Conservation (phyloP, 2,329 filamentous ascomycete genomes). For the Ophiocordyceps camponoti-floridani region DNA sequence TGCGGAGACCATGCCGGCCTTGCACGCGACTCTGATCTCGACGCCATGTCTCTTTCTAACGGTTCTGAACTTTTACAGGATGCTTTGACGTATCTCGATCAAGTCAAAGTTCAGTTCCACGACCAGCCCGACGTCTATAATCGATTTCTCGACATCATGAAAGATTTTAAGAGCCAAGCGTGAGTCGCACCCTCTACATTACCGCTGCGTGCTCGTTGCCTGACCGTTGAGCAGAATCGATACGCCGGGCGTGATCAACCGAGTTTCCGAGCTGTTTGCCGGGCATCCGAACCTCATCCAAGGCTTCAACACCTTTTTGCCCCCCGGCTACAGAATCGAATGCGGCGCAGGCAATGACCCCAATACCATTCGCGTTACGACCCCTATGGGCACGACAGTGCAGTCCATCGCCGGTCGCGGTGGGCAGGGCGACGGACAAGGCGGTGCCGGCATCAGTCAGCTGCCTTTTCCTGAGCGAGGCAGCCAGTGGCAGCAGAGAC, state of each 20-base stretch:
- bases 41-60: neutral
- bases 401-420: slow-evolving; percentile 55
- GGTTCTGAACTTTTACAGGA: slow-evolving; percentile 18
- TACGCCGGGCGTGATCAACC: slow-evolving; percentile 90
- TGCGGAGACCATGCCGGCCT: too few relatives aligned
- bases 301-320: slow-evolving; percentile 95
- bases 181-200: slow-evolving; percentile 25
- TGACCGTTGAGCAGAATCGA: slow-evolving; percentile 46
- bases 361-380: slow-evolving; percentile 91
- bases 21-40: too few relatives aligned
- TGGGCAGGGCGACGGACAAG: slow-evolving; percentile 25
- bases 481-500: slow-evolving; percentile 38
- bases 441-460: slow-evolving; percentile 18
- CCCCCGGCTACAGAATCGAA: slow-evolving; percentile 89
- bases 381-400: slow-evolving; percentile 91
- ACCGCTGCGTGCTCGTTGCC: neutral
- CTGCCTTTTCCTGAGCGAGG: slow-evolving; percentile 28
- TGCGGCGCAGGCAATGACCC: slow-evolving; percentile 88
- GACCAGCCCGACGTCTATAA: slow-evolving; percentile 97
- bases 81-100: slow-evolving; percentile 88
- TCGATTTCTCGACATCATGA: slow-evolving; percentile 95
- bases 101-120: slow-evolving; percentile 95
- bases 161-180: slow-evolving; percentile 97
- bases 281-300: slow-evolving; percentile 92
- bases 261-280: slow-evolving; percentile 87